Evolutionary conservation across 202 grass and related monocot genomes (phyloP).

Genomic region (Cymbopogon flexuosus): DNA sequence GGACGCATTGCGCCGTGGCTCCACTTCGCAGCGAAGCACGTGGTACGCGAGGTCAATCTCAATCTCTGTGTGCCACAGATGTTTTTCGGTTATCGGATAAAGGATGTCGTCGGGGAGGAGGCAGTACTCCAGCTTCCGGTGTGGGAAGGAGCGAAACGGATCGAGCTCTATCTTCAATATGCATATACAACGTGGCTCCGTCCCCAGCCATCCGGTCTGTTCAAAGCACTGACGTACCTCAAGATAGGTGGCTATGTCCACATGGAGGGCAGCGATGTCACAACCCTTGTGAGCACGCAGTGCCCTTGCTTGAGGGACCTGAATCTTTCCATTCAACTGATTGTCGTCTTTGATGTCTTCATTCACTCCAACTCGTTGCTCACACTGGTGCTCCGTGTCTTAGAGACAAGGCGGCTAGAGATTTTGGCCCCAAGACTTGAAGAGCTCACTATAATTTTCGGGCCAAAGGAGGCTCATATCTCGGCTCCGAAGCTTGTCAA

Average conservation of each 20-base stretch:
- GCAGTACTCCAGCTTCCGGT: too few relatives aligned
- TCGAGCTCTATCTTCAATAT: too few relatives aligned
- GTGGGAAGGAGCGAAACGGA: too few relatives aligned
- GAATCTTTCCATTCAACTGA: accelerated
- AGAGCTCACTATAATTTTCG: too few relatives aligned
- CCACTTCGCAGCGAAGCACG: too few relatives aligned
- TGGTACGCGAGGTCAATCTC: too few relatives aligned
- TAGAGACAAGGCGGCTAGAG: not conserved
- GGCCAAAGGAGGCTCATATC: too few relatives aligned
- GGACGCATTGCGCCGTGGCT: too few relatives aligned
- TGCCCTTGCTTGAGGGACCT: not conserved
- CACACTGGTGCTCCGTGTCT: not conserved
- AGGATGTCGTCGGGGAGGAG: too few relatives aligned
- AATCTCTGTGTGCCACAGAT: too few relatives aligned
- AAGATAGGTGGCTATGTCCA: not conserved
- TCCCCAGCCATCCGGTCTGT: not conserved
- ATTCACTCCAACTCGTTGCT: not conserved
- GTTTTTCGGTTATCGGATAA: too few relatives aligned
- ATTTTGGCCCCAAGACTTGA: not conserved
- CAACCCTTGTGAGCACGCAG: not conserved
- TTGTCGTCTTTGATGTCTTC: not conserved
- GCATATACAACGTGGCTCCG: not conserved
- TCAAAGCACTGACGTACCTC: not conserved
- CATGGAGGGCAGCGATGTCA: not conserved
- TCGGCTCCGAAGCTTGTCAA: too few relatives aligned